Base-by-base conservation (phyloP, 345 rosid genomes). In the Turnera subulata region DNA sequence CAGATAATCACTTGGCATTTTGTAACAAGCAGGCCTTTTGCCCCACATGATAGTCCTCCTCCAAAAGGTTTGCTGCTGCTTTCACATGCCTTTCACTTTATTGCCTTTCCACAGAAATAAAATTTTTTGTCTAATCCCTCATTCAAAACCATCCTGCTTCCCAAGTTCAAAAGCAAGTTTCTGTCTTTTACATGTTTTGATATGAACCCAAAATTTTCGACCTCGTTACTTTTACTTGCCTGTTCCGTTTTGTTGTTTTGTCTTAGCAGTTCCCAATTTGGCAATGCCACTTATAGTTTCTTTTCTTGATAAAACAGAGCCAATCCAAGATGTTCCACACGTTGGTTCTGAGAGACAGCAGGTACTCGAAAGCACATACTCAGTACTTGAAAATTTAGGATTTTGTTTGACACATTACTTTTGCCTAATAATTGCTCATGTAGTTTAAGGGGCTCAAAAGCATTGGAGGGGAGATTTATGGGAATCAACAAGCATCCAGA, bases 21-120 rank as follows among this genome's bases (percentile, higher is more conserved):
- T 50, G 47, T 33, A 35, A 49, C 49, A 52, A 53, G 69, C 61
- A 46, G 49, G 47, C 60, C 55, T 48, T 46, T 45, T 29, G n/a
- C 55, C 2, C 51, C 62, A 29, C 19, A 29, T 42, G 38, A 20
- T 16, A 8, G 11, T 44, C 24, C 49, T 51, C 45, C 69, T 32
- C 45, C 45, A 19, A 47, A 44, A 56, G 73, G 73, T 68, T 18
- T 21, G 56, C 44, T 6, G n/a, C n/a, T n/a, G n/a, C n/a, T 25
- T 35, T 49, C 5, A 2, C 29, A 17, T 19, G 21, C 24, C 21
- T 19, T 1, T 23, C 6, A 13, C 1, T 16, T 16, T 14, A 15
- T 50, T 50, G 33, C 26, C 11, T 50, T 15, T 15, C 19, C 8
- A 25, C 38, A 14, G 35, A 5, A 46, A 2, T 25, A n/a, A n/a